These are phyloP conservation scores for Cercophora sp. DNA, from an alignment of 495 filamentous ascomycete genomes.

Conservation along the genomic window DNA sequence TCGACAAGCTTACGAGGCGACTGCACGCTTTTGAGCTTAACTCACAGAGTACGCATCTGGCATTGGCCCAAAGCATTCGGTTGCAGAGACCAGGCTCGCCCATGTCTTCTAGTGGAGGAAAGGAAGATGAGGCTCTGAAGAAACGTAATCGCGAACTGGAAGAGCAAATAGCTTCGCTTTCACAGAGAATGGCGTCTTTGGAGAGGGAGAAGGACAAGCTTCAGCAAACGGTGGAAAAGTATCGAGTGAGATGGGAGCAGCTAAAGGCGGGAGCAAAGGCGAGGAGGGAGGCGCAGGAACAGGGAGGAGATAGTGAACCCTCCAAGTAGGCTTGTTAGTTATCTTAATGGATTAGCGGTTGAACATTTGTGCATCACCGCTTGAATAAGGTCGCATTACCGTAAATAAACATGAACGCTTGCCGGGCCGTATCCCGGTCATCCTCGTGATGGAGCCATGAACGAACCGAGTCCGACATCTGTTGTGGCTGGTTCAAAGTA, in stretches of 20 bases:
- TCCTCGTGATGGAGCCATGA: too few relatives aligned
- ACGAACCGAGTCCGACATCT: too few relatives aligned
- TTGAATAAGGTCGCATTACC: too few relatives aligned
- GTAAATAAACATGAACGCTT: too few relatives aligned
- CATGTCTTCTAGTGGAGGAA: conserved; percentile 25
- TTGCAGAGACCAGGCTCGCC: conserved; percentile 52
- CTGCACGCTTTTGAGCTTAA: conserved; percentile 83
- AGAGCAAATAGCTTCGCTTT: conserved; percentile 45
- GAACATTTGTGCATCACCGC: too few relatives aligned
- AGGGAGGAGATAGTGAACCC: neutral
- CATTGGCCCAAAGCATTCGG: conserved; percentile 74
- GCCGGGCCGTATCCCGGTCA: too few relatives aligned
- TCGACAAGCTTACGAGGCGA: conserved; percentile 73
- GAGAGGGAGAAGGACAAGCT: conserved; percentile 68
- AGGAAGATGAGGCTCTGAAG: conserved; percentile 30
- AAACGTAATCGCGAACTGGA: conserved; percentile 55
- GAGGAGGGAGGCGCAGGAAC: conserved; percentile 44
- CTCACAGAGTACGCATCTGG: conserved; percentile 74
- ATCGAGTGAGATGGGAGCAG: conserved; percentile 77
- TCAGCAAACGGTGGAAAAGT: conserved; percentile 59
- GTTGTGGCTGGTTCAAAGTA: too few relatives aligned
- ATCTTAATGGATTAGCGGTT: too few relatives aligned
- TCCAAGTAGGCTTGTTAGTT: too few relatives aligned
- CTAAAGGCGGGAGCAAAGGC: conserved; percentile 79
- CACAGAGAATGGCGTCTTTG: conserved; percentile 54